Conservation (phyloP, 768 basidiomycete species). For the Leucocoprinus leucothites region DNA sequence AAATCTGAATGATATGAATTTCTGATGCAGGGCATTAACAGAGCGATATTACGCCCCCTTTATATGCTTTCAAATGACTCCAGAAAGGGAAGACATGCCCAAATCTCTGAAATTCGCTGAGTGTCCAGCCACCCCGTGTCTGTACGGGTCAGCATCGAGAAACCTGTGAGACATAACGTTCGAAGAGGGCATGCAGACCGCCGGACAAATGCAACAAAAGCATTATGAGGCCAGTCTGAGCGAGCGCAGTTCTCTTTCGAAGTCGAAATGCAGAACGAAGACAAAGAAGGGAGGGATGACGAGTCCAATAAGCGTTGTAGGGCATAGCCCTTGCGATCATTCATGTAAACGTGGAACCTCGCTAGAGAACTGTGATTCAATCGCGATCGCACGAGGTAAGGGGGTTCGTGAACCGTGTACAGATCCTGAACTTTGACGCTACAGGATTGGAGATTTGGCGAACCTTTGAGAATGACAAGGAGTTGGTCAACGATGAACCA, state of each 20-base stretch:
- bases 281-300: neutral
- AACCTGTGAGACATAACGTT: neutral
- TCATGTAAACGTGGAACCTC: neutral
- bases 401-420: neutral
- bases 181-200: neutral
- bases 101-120: neutral
- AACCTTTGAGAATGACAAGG: constrained; percentile 1
- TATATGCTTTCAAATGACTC: neutral
- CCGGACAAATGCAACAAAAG: neutral
- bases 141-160: neutral
- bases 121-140: neutral
- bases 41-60: neutral
- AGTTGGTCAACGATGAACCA: constrained; percentile 7
- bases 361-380: neutral
- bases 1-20: too few relatives aligned
- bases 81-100: neutral
- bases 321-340: neutral
- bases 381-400: neutral
- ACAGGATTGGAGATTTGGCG: constrained; percentile 2
- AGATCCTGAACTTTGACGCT: constrained; percentile 2
- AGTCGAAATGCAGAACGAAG: neutral
- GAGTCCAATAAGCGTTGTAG: constrained; percentile 1
- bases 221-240: constrained; percentile 3
- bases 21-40: too few relatives aligned
- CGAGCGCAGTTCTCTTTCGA: neutral